Percentiles rank a stretch among this genome's conserved stretches.
phyloP scores from a whole-genome alignment of 2,329 filamentous ascomycete genomes.

The Xylariaceae sp. region DNA sequence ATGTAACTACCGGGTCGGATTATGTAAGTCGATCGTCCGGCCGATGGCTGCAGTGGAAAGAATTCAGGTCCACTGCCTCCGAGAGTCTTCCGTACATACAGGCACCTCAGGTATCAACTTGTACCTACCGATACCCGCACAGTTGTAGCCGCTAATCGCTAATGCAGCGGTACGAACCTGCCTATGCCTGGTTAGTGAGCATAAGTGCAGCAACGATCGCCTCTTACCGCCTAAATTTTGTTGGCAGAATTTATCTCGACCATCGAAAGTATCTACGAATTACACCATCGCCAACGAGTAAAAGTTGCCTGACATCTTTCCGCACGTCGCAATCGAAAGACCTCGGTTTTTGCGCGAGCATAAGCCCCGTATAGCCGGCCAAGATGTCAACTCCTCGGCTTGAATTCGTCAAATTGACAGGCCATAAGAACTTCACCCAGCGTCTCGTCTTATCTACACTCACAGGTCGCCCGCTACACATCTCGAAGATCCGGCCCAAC shows the following conservation, averaged over 20 bases:
- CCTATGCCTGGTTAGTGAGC: not conserved
- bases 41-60: no score
- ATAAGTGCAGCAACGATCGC: not conserved
- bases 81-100: no score
- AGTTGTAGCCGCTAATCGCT: not conserved
- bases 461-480: constrained; percentile 81
- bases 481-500: constrained; percentile 86
- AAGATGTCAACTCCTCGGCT: constrained; percentile 35
- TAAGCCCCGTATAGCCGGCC: constrained; percentile 2
- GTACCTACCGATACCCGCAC: not conserved
- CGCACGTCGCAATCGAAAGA: not conserved
- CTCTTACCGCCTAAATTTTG: constrained; percentile 31
- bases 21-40: not conserved
- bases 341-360: constrained; percentile 1
- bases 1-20: not conserved
- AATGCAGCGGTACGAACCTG: not conserved
- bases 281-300: not conserved
- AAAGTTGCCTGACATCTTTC: not conserved
- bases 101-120: no score
- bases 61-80: no score
- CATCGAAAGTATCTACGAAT: not conserved
- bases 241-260: constrained; percentile 29
- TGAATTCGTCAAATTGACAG: constrained; percentile 69
- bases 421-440: constrained; percentile 75
- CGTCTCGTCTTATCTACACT: constrained; percentile 87